Evolutionary conservation across 2,329 filamentous ascomycete genomes (phyloP).

Genomic region (Pseudocercospora crystallina): DNA sequence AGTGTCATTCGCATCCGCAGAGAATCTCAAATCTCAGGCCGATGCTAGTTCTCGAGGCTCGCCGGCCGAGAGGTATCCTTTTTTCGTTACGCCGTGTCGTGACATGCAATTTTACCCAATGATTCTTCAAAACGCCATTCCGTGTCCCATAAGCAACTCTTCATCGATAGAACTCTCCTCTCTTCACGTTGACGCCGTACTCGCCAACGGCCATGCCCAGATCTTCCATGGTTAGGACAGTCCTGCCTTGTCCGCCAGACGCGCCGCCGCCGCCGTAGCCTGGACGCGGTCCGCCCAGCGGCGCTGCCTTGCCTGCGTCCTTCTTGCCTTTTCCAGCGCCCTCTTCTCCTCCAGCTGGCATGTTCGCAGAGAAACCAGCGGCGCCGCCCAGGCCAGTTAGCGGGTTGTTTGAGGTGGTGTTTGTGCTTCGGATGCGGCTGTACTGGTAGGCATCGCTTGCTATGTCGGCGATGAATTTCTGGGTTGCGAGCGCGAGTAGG

Average conservation of each 20-base stretch:
- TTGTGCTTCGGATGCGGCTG: conserved; percentile 89
- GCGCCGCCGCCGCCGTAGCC: conserved; percentile 79
- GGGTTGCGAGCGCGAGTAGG: conserved; percentile 92
- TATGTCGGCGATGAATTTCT: conserved; percentile 98
- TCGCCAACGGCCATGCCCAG: conserved; percentile 96
- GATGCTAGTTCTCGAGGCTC: conserved; percentile 21
- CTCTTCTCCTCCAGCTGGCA: conserved; percentile 54
- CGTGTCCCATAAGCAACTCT: not conserved
- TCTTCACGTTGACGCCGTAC: conserved; percentile 96
- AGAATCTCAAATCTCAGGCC: too few species aligned
- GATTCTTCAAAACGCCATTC: not conserved
- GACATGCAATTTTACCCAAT: conserved; percentile 4
- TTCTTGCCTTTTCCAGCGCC: conserved; percentile 53
- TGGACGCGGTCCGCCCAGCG: conserved; percentile 49
- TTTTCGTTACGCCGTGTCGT: conserved; percentile 1
- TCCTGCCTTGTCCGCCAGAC: conserved; percentile 82
- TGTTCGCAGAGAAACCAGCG: conserved; percentile 66
- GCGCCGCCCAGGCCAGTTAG: conserved; percentile 82
- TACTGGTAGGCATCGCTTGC: conserved; percentile 98
- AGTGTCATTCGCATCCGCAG: too few species aligned
- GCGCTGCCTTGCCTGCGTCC: conserved; percentile 39
- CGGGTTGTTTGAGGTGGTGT: conserved; percentile 84
- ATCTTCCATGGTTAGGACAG: conserved; percentile 97
- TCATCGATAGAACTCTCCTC: conserved; percentile 93
- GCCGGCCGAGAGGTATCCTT: conserved; percentile 18